Conservation (phyloP, 1,284 basidiomycete species). For the Cutaneotrichosporon curvatum region DNA sequence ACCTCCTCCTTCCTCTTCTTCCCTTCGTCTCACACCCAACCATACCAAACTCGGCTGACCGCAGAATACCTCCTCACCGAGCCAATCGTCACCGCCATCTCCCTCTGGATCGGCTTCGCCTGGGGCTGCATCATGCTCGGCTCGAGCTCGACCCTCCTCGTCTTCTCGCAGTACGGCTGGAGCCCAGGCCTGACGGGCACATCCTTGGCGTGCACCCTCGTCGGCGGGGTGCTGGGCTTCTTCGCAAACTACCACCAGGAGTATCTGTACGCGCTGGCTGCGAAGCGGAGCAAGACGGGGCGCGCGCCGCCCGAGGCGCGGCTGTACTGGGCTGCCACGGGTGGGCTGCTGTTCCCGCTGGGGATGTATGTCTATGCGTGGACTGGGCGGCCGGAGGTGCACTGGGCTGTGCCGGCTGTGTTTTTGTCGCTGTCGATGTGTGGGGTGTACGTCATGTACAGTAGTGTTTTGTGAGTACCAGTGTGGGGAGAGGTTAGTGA, state of each 20-base stretch:
- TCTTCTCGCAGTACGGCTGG: slow-evolving; percentile 38
- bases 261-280: slow-evolving; percentile 28
- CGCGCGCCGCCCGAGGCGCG: slow-evolving; percentile 48
- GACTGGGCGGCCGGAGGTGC: slow-evolving; percentile 31
- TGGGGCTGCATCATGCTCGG: slow-evolving; percentile 42
- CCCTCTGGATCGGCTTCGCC: slow-evolving; percentile 47
- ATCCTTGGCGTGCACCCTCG: slow-evolving; percentile 25
- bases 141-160: slow-evolving; percentile 29
- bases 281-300: slow-evolving; percentile 28
- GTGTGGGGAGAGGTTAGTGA: no score
- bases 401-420: slow-evolving; percentile 36
- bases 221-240: slow-evolving; percentile 65
- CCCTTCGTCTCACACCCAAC: neutral
- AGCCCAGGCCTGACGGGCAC: slow-evolving; percentile 29
- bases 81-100: slow-evolving; percentile 48
- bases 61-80: slow-evolving; percentile 46
- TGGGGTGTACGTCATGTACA: slow-evolving; percentile 39
- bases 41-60: neutral
- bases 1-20: no score
- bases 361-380: slow-evolving; percentile 36
- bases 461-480: slow-evolving; percentile 36
- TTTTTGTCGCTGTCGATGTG: slow-evolving; percentile 27
- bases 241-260: slow-evolving; percentile 55
- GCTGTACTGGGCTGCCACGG: slow-evolving; percentile 45
- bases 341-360: slow-evolving; percentile 43